Conservation (phyloP, 176 grass and related monocot species). For the Microstegium vimineum region DNA sequence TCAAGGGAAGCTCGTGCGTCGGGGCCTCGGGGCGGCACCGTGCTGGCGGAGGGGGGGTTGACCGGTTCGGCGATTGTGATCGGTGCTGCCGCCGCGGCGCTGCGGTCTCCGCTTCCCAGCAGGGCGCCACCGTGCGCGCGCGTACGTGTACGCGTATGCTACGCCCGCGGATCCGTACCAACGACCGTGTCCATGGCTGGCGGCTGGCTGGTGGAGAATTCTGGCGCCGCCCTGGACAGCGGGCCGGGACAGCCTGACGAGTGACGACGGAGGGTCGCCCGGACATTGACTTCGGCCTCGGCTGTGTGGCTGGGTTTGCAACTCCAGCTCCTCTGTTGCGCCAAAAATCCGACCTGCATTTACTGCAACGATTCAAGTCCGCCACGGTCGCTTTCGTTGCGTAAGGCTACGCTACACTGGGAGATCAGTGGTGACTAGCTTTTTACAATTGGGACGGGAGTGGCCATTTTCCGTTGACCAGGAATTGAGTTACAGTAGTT, state of each 20-base stretch:
- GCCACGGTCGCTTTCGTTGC: neutral
- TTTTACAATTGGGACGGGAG: too few species aligned
- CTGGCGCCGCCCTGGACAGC: neutral
- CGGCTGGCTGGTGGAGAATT: neutral
- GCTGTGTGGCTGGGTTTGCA: neutral
- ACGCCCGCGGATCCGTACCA: neutral
- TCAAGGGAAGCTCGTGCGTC: neutral
- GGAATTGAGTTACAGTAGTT: too few species aligned
- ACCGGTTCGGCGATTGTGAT: neutral
- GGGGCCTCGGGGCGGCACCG: too few species aligned
- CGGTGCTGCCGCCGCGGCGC: neutral
- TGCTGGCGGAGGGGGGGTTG: neutral
- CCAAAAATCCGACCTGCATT: neutral
- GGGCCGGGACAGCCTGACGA: too few species aligned
- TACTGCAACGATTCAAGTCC: neutral
- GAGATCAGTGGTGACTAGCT: too few species aligned
- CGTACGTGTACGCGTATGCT: neutral
- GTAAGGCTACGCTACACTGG: neutral
- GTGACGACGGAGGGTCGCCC: conserved; percentile 3
- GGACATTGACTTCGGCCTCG: neutral
- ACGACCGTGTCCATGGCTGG: neutral
- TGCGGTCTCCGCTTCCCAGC: neutral
- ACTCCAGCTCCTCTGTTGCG: neutral
- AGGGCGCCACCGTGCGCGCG: neutral
- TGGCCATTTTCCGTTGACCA: too few species aligned